Evolutionary conservation across 768 basidiomycete species (phyloP).

Genomic region (Tulasnella sp.): DNA sequence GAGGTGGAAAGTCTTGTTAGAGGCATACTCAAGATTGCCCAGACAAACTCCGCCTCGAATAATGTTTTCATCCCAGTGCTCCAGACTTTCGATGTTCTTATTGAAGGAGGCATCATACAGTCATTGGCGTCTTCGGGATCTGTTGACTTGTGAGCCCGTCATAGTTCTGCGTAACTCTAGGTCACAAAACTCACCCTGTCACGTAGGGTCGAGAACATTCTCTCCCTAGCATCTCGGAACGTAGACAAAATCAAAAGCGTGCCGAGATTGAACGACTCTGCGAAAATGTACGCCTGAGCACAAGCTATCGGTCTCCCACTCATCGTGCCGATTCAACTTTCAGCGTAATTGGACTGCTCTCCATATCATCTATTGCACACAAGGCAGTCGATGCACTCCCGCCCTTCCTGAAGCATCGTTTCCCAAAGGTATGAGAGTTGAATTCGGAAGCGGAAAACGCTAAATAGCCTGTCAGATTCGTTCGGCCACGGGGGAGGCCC

Average conservation of each 20-base stretch:
- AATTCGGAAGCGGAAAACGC: conserved; percentile 23
- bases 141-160: conserved; percentile 47
- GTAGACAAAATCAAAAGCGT: conserved; percentile 70
- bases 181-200: conserved; percentile 21
- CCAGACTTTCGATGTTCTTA: conserved; percentile 66
- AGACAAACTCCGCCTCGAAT: conserved; percentile 57
- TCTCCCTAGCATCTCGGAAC: conserved; percentile 57
- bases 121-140: conserved; percentile 38
- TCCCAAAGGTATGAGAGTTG: conserved; percentile 62
- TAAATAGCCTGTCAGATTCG: conserved; percentile 54
- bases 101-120: conserved; percentile 59
- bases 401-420: conserved; percentile 70
- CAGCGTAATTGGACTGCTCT: conserved; percentile 65
- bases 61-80: conserved; percentile 75
- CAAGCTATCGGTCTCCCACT: neutral
- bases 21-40: conserved; percentile 54
- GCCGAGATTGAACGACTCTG: conserved; percentile 72
- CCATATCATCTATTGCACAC: conserved; percentile 48
- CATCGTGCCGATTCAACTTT: neutral
- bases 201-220: conserved; percentile 51
- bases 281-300: conserved; percentile 65
- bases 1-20: conserved; percentile 45
- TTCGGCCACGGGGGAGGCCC: conserved; percentile 71
- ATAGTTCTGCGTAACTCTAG: conserved; percentile 19
- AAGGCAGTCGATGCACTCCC: conserved; percentile 44